Base-by-base conservation (phyloP, 768 basidiomycete genomes). In the Scleroderma citrinum region DNA sequence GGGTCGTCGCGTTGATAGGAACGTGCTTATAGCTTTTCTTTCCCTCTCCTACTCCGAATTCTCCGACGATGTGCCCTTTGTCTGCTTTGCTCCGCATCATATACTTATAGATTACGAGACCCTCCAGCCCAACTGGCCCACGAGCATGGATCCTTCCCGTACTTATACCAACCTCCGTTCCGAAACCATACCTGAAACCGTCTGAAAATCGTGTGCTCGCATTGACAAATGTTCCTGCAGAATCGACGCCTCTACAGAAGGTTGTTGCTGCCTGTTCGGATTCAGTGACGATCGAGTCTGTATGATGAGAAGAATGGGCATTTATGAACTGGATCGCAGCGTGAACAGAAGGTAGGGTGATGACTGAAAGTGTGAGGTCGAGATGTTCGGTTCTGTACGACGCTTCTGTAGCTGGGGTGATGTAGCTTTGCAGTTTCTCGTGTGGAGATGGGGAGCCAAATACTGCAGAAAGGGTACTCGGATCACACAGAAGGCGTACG, bases 91-190 rank as follows among this genome's bases (percentile, higher is more conserved):
- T 93, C 68, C 78, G 73, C 70, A 98, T 69, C 73, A 92, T 82
- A 67, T 97, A 99, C 71, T 98, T 98, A 76, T 99, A 98, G 50
- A 85, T 96, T 35, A 93, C 87, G 55, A 96, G 72, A 2, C 92
- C 92, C 56, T 97, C 91, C 46, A 97, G 73, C 0, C 95, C 95
- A 1, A 98, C 95, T 0, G 96, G 96, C 3, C 96, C 96, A 36
- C 95, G 76, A 14, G 96, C 94, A 61, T 99, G 96, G 48, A 96
- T 95, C 61, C 89, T 83, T 1, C 95, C 94, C 0, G 96, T 99
- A 64, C 87, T 89, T 60, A 99, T 96, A 8, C 96, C 96, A 0
- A 99, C 95, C 68, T 98, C 96, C 5, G 96, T 94, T 2, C 96
- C 96, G 56, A 96, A 93, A 0, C 96, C 96, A 63, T 92, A 98